Conservation (phyloP, 805 yeast species). For the Wickerhamiella alocasiicola region DNA sequence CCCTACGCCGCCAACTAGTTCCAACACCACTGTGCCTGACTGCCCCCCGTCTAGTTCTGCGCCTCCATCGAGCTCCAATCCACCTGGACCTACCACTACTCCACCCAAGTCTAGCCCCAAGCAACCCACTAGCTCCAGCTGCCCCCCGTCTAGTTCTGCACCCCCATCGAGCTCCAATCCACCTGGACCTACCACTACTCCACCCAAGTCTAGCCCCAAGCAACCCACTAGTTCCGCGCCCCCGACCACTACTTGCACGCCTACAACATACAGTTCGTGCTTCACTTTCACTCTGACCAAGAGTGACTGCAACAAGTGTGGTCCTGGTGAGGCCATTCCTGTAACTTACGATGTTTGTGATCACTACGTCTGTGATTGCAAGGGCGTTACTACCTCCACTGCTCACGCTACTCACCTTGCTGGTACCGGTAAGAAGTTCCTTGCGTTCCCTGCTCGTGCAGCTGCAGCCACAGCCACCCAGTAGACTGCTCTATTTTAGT, state of each 20-base stretch:
- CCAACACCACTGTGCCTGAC: too few relatives aligned
- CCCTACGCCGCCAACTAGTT: too few relatives aligned
- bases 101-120: not conserved
- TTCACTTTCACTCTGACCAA: not conserved
- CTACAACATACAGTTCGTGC: conserved; percentile 3
- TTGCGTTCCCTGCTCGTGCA: not conserved
- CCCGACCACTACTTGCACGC: not conserved
- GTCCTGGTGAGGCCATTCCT: not conserved
- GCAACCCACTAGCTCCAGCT: not conserved
- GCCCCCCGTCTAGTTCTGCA: conserved; percentile 1
- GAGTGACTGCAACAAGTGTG: conserved; percentile 1
- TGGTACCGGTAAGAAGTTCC: too few relatives aligned
- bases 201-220: not conserved
- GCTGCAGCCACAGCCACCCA: not conserved
- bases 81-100: not conserved
- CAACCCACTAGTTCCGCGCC: conserved; percentile 4
- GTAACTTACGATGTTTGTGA: conserved; percentile 2
- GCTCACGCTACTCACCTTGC: too few relatives aligned
- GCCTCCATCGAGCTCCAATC: conserved; percentile 1
- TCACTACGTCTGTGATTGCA: conserved; percentile 8
- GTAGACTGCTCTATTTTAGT: not conserved
- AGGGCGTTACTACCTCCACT: not conserved
- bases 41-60: conserved; percentile 6
- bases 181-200: not conserved
- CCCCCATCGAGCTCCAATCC: not conserved